Evolutionary conservation across 2,329 filamentous ascomycete species (phyloP), one percentile per base, ranked within the genome.

Genomic region (Immersiporthe knoxdaviesiana): DNA sequence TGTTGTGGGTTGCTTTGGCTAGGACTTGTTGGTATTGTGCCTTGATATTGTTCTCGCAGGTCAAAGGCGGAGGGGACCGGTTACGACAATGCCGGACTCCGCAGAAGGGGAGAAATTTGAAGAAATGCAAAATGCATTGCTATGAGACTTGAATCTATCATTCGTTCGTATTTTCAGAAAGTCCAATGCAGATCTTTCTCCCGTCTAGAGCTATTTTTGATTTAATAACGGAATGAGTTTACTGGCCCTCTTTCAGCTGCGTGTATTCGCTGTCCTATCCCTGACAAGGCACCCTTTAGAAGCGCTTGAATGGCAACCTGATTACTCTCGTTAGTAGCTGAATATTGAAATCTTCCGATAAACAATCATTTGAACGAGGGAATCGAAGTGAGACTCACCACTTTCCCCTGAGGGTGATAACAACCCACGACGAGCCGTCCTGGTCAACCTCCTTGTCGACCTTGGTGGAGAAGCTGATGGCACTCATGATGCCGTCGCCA

Each of bases 401-500:
- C 83, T 96, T 96, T 37, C 93, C 92, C 74, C 90, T 88, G 75
- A 94, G 76, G 2, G 92, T 94, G 74, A 97, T 97, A 74, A 94
- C 89, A 4, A 91, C 93, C 93, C 93, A 97, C 8, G 91, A 84
- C 66, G 88, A 86, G 4, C 94, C 94, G 75, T 92, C 88, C 71
- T 91, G 89, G 78, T 97, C 95, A 1, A 90, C 90, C 86, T 98
- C 95, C 87, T 97, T 97, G 79, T 97, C 93, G 2, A 98, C 92
- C 77, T 93, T 93, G 0, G 93, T 97, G 65, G 89, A 92, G 79
- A 97, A 97, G 21, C 90, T 89, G 77, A 97, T 97, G 0, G 94
- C 95, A 77, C 93, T 97, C 95, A 98, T 97, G 77, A 98, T 98
- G 1, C 95, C 95, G 77, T 94, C 92, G 0, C 92, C 92, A 77